Evolutionary conservation across 805 yeast genomes (phyloP).

Genomic region (Ogataea saltuana): DNA sequence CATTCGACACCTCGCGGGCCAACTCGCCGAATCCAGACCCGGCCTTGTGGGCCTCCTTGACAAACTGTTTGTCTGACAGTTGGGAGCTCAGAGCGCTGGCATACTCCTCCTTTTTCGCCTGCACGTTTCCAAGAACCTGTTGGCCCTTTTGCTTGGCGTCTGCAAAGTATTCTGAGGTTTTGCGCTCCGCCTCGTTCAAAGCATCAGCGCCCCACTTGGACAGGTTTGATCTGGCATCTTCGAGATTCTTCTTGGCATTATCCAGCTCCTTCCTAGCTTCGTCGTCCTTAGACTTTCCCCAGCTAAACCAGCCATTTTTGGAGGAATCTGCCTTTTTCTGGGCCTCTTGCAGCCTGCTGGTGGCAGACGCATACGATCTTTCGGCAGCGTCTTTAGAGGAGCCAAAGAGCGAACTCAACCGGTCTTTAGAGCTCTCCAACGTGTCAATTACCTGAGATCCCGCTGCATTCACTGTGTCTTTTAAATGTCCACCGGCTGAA

Average conservation of each 20-base stretch:
- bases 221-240: conserved; percentile 34
- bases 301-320: conserved; percentile 39
- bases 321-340: conserved; percentile 35
- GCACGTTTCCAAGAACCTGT: conserved; percentile 18
- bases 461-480: conserved; percentile 18
- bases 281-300: conserved; percentile 40
- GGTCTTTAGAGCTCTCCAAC: conserved; percentile 17
- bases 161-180: conserved; percentile 9
- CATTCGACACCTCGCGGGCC: conserved; percentile 45
- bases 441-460: conserved; percentile 17
- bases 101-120: conserved; percentile 19
- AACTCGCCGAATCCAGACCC: conserved; percentile 49
- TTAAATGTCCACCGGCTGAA: conserved; percentile 11
- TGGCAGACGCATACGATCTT: conserved; percentile 30
- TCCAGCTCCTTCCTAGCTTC: conserved; percentile 38
- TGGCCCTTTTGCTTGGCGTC: conserved; percentile 16
- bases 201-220: conserved; percentile 28
- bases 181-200: conserved; percentile 21
- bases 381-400: conserved; percentile 27
- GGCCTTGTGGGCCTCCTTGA: conserved; percentile 37
- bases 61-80: conserved; percentile 34
- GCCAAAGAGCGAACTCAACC: conserved; percentile 20
- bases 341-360: conserved; percentile 32
- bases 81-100: conserved; percentile 21
- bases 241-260: conserved; percentile 37